phyloP scores from a whole-genome alignment of 2,329 filamentous ascomycete genomes.

The Colletotrichum limetticola region DNA sequence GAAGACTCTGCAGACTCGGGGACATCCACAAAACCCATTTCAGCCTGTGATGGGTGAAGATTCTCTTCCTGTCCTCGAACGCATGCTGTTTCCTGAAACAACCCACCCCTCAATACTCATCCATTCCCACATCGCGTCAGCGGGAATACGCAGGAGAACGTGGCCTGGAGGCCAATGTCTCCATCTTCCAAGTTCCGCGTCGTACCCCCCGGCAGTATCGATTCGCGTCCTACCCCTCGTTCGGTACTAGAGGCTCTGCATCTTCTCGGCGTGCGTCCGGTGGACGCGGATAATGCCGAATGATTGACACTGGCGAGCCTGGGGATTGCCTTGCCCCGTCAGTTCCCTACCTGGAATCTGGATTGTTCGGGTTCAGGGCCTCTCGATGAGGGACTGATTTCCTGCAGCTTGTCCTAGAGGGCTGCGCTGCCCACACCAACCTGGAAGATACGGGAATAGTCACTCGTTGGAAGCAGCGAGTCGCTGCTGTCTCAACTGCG shows the following conservation, averaged over 20 bases:
- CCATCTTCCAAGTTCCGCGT: conserved; percentile 1
- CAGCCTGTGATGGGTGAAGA: neutral
- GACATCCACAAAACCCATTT: neutral
- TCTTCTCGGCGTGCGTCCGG: conserved; percentile 2
- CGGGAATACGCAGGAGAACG: conserved; percentile 19
- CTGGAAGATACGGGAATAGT: conserved; percentile 4
- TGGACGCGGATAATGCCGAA: neutral
- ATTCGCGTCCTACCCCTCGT: conserved; percentile 24
- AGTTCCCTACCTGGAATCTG: conserved; percentile 4
- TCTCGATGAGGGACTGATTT: neutral
- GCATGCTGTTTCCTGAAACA: neutral
- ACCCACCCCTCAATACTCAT: neutral
- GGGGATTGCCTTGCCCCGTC: neutral
- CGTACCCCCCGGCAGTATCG: neutral
- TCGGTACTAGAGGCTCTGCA: conserved; percentile 24
- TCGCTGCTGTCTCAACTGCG: neutral
- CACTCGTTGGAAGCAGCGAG: conserved; percentile 11
- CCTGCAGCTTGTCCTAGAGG: conserved; percentile 14
- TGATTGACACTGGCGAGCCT: neutral
- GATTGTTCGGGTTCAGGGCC: neutral
- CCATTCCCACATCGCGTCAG: conserved; percentile 11
- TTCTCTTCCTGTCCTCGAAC: neutral
- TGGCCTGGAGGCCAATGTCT: neutral
- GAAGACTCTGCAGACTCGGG: neutral
- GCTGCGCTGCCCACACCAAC: conserved; percentile 13